Percentiles rank a stretch among this genome's conserved stretches.
These are phyloP conservation scores for Gloeostereum incarnatum DNA, from an alignment of 768 basidiomycete species.

Conservation along the genomic window DNA sequence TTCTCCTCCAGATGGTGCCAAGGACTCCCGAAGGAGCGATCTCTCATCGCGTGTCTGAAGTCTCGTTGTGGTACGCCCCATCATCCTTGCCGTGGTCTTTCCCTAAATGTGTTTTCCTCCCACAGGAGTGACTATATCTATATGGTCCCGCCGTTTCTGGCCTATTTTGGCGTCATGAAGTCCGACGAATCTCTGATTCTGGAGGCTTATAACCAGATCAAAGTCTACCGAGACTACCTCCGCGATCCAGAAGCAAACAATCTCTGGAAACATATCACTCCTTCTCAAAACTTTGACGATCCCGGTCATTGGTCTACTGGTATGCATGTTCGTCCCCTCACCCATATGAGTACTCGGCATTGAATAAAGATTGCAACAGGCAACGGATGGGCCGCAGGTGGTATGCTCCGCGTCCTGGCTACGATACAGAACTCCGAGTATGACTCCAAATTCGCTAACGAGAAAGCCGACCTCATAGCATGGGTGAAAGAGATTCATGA, in stretches of 20 bases:
- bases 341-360: background rate
- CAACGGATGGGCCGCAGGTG: constrained; percentile 85
- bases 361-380: constrained; percentile 28
- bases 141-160: constrained; percentile 45
- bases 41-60: constrained; percentile 40
- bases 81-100: background rate
- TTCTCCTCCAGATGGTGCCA: constrained; percentile 32
- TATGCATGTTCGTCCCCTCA: constrained; percentile 5
- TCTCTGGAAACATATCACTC: constrained; percentile 71
- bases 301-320: constrained; percentile 48
- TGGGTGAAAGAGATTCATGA: constrained; percentile 70
- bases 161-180: constrained; percentile 50
- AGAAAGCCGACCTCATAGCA: constrained; percentile 47
- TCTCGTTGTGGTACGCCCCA: constrained; percentile 37
- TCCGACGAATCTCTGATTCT: constrained; percentile 46
- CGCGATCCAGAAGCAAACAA: constrained; percentile 36
- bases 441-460: constrained; percentile 30
- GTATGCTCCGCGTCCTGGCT: constrained; percentile 75
- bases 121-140: constrained; percentile 8
- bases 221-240: constrained; percentile 61
- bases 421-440: constrained; percentile 62
- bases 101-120: background rate
- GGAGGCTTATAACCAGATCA: constrained; percentile 65
- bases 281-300: constrained; percentile 46
- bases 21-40: constrained; percentile 45